Conservation (phyloP, 306 rosid species). For the Gastrolobium villosum region DNA sequence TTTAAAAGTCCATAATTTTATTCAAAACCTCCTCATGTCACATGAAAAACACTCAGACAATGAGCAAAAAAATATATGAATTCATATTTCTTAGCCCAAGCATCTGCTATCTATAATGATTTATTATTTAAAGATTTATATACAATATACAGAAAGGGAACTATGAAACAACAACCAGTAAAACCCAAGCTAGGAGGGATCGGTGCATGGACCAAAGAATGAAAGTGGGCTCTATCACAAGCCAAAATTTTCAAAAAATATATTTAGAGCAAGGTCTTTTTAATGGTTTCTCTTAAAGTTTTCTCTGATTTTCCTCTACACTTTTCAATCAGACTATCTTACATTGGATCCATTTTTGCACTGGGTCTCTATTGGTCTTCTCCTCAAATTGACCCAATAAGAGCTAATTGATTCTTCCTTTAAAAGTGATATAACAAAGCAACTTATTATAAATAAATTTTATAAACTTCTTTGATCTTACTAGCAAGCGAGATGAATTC, state of each 20-base stretch:
- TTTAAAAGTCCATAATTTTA: slow-evolving; percentile 2
- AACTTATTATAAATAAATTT: slow-evolving; percentile 20
- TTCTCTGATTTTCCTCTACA: background rate
- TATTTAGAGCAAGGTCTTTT: background rate
- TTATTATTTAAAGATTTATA: background rate
- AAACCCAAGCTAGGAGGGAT: background rate
- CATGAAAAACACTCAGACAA: background rate
- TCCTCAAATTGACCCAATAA: background rate
- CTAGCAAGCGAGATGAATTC: background rate
- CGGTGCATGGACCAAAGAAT: background rate
- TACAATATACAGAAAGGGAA: slow-evolving; percentile 6
- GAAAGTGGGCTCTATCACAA: background rate
- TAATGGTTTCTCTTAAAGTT: background rate
- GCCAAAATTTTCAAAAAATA: slow-evolving; percentile 2
- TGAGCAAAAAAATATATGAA: slow-evolving; percentile 2
- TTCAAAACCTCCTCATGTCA: background rate
- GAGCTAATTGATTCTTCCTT: background rate
- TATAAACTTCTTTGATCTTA: slow-evolving; percentile 23
- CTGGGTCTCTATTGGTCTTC: slow-evolving; percentile 1
- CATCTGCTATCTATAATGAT: background rate
- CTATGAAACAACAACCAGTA: background rate
- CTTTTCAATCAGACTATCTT: background rate
- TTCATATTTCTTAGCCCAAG: slow-evolving; percentile 16
- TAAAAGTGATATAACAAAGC: background rate
- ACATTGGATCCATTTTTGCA: background rate